Evolutionary conservation across 768 basidiomycete species (phyloP), one percentile per base, ranked within the genome.

Genomic region (Pleurotus tuber-regium): DNA sequence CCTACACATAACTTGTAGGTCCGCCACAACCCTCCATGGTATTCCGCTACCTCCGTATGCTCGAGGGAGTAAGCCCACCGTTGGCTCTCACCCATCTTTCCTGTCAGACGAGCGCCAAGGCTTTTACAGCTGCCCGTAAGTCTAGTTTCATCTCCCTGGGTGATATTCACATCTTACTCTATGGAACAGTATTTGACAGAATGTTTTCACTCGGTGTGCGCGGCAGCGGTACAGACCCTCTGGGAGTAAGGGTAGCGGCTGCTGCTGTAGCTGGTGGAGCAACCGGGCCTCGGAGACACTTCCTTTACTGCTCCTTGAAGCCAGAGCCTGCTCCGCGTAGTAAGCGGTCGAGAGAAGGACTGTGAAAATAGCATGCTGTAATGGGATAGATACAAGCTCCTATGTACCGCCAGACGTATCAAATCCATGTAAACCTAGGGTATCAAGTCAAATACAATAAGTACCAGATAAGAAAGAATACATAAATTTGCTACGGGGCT

Each of bases 21-120:
- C 89, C 89, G 1, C 89, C 87, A 52, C 91, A 92, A 70, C 91
- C 92, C 1, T 90, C 88, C 26, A 92, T 95, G 87, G 89, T 93
- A 19, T 94, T 86, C 63, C 88, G 95, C 24, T 96, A 93, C 70
- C 79, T 96, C 29, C 82, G 94, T 40, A 87, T 86, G 66, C 76
- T 98, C 9, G 94, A 98, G 66, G 92, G 91, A 18, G 82, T 94
- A 55, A 93, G 88, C 58, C 94, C 94, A 2, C 89, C 92, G 5
- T 73, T 98, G 33, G 79, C 86, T 6, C 79, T 97, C 35, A 89
- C 87, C 0, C 92, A 95, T 59, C 86, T 94, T 25, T 77, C 82
- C 14, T 98, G 94, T 67, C 94, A 97, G 63, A 85, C 82, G 7
- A 88, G 87, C 43, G 94, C 94, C 4, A 93, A 92, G 60, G 84